Evolutionary conservation across 2,329 filamentous ascomycete species (phyloP).

Genomic region (Ambrosiella xylebori): DNA sequence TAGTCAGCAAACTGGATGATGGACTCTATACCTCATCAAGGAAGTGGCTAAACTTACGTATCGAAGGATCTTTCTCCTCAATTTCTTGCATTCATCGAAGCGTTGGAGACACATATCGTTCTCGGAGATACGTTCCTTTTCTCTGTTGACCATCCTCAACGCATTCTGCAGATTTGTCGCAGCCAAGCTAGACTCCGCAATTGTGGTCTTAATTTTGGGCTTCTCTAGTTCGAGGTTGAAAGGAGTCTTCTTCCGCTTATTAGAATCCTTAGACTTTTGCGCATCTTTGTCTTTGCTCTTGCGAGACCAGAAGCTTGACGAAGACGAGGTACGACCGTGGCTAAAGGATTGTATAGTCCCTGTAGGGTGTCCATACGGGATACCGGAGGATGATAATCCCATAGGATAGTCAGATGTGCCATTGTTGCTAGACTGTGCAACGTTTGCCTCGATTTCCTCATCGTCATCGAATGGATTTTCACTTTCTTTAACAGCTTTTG

Average conservation of each 20-base stretch:
- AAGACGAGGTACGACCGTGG: conserved; percentile 24
- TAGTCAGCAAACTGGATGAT: background rate
- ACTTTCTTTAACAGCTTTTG: conserved; percentile 68
- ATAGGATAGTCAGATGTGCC: background rate
- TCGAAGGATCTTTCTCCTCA: conserved; percentile 68
- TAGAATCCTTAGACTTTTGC: conserved; percentile 29
- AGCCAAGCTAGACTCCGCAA: conserved; percentile 76
- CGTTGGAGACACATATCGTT: conserved; percentile 56
- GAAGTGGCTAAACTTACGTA: conserved; percentile 38
- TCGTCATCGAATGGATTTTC: conserved; percentile 55
- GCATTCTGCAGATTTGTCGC: conserved; percentile 82
- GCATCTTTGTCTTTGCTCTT: conserved; percentile 35
- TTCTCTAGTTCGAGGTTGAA: conserved; percentile 84
- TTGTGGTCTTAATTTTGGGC: conserved; percentile 68
- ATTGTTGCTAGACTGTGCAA: conserved; percentile 11
- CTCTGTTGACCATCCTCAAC: conserved; percentile 78
- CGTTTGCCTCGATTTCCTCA: conserved; percentile 33
- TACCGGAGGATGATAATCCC: conserved; percentile 11
- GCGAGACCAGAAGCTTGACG: conserved; percentile 22
- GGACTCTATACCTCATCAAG: background rate
- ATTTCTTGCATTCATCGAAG: conserved; percentile 73
- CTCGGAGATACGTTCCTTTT: conserved; percentile 72
- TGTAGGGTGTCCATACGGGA: conserved; percentile 11
- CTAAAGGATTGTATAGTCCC: conserved; percentile 13
- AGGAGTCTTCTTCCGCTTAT: conserved; percentile 34